A percentile compares a stretch with the other conserved stretches of the same genome.
phyloP scores from a whole-genome alignment of 306 rosid genomes.

The Calophaca sinica region DNA sequence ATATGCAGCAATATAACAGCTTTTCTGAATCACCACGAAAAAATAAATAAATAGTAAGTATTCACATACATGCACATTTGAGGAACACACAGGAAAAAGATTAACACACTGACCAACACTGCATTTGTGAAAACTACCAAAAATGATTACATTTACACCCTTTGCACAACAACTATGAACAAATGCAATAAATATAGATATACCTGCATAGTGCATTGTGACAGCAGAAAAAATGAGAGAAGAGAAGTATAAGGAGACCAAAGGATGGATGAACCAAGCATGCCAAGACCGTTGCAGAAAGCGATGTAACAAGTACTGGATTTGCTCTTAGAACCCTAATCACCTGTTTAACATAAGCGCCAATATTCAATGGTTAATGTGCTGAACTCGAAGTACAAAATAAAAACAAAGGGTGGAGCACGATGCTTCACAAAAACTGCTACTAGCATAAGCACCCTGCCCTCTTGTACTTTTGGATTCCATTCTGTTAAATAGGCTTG shows the following conservation, averaged over 20 bases:
- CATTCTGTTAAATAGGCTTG: too few species aligned
- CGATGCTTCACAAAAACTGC: slow-evolving; percentile 10
- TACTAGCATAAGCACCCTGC: slow-evolving; percentile 27
- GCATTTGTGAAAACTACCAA: neutral
- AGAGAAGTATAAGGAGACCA: slow-evolving; percentile 74
- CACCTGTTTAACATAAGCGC: slow-evolving; percentile 61
- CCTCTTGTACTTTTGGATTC: slow-evolving; percentile 31
- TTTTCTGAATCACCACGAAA: too few species aligned
- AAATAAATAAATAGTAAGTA: too few species aligned
- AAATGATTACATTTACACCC: slow-evolving; percentile 7
- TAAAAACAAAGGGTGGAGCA: slow-evolving; percentile 18
- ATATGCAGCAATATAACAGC: too few species aligned
- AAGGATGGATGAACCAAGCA: slow-evolving; percentile 88
- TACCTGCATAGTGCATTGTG: slow-evolving; percentile 94
- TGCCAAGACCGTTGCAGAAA: slow-evolving; percentile 71
- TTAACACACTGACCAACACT: neutral
- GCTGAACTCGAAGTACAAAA: slow-evolving; percentile 32
- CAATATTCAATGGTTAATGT: slow-evolving; percentile 44
- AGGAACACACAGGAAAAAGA: neutral
- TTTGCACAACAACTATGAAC: neutral
- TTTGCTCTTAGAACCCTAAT: slow-evolving; percentile 69
- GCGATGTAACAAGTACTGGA: slow-evolving; percentile 65
- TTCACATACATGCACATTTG: slow-evolving; percentile 13
- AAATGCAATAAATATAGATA: slow-evolving; percentile 41
- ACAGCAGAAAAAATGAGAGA: slow-evolving; percentile 79